Conservation (phyloP, 1,284 basidiomycete genomes). For the Trichosporon coremiiforme region DNA sequence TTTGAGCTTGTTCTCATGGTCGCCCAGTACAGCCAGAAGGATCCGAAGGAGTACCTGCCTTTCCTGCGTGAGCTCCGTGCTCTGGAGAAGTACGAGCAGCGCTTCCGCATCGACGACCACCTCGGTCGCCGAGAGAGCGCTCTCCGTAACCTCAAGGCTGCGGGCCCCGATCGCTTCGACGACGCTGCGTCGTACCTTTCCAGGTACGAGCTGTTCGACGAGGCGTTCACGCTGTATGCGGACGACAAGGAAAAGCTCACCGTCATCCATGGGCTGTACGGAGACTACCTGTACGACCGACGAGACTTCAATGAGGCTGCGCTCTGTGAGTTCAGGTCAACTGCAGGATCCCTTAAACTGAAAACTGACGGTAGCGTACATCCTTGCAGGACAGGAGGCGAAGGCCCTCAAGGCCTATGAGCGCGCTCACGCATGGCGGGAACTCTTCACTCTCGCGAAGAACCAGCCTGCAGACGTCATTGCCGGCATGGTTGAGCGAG, state of each 20-base stretch:
- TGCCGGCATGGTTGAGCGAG: slow-evolving; percentile 67
- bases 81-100: slow-evolving; percentile 78
- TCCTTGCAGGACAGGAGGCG: slow-evolving; percentile 64
- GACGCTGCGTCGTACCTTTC: slow-evolving; percentile 81
- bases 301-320: slow-evolving; percentile 83
- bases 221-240: slow-evolving; percentile 73
- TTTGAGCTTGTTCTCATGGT: slow-evolving; percentile 93
- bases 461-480: slow-evolving; percentile 61
- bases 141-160: slow-evolving; percentile 70
- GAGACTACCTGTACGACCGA: slow-evolving; percentile 83
- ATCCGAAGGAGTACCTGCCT: slow-evolving; percentile 96
- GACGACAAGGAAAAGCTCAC: slow-evolving; percentile 64
- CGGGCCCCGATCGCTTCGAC: slow-evolving; percentile 65
- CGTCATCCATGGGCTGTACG: slow-evolving; percentile 76
- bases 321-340: slow-evolving; percentile 61
- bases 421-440: slow-evolving; percentile 82
- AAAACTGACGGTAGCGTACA: slow-evolving; percentile 64
- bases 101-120: slow-evolving; percentile 91
- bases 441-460: slow-evolving; percentile 78
- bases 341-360: neutral
- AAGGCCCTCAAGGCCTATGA: slow-evolving; percentile 86
- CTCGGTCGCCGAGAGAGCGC: slow-evolving; percentile 77
- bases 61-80: slow-evolving; percentile 88
- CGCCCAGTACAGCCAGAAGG: slow-evolving; percentile 96
- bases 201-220: slow-evolving; percentile 72